Conservation (phyloP, 371 early-diverging fungal species). For the Apophysomyces variabilis region DNA sequence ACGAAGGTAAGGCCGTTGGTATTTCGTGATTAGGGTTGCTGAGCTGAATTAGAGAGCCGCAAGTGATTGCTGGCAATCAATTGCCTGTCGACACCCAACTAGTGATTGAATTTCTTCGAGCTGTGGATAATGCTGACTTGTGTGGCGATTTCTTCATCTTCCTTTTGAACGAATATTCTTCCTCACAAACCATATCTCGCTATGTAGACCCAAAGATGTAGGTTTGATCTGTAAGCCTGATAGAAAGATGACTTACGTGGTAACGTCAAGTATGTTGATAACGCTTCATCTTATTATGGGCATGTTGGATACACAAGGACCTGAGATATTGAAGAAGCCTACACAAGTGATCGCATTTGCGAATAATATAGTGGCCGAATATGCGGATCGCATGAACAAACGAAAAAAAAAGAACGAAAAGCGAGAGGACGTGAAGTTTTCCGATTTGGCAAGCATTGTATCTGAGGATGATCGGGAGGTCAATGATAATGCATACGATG, state of each 20-base stretch:
- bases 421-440: constrained; percentile 1
- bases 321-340: constrained; percentile 77
- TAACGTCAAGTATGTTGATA: constrained; percentile 49
- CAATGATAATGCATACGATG: constrained; percentile 54
- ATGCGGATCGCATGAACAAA: constrained; percentile 31
- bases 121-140: constrained; percentile 56
- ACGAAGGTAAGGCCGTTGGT: constrained; percentile 26
- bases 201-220: constrained; percentile 49
- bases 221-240: constrained; percentile 11
- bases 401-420: constrained; percentile 16
- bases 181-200: constrained; percentile 39
- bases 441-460: constrained; percentile 44
- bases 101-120: constrained; percentile 66
- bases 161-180: constrained; percentile 73
- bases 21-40: constrained; percentile 2
- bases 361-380: constrained; percentile 63
- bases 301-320: constrained; percentile 75
- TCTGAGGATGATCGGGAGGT: constrained; percentile 33
- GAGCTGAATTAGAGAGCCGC: constrained; percentile 22
- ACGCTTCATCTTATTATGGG: constrained; percentile 63
- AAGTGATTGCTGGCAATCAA: constrained; percentile 50
- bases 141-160: constrained; percentile 78
- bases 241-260: background rate
- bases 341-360: constrained; percentile 81
- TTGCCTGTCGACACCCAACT: constrained; percentile 58